Evolutionary conservation across 78 protist genomes (phyloP), one percentile per base, ranked within the genome.

Genomic region (Dictyostelium purpureum): DNA sequence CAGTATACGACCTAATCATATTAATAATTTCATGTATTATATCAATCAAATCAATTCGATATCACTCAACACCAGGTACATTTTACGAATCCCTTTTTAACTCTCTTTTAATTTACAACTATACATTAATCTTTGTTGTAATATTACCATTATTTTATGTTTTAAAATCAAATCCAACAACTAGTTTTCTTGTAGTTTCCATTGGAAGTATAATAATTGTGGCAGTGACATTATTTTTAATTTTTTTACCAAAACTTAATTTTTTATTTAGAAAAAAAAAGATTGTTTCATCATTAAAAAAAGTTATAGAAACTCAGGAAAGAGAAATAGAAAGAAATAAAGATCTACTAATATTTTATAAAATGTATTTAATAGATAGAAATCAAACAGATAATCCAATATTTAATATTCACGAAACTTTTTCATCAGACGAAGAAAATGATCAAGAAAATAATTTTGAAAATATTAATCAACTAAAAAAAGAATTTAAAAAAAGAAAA

Each of bases 1-100:
- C 40, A 2, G 10, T 71, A 1, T 83, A 83, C 31, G 49, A 56
- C 16, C 16, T 43, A 24, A 16, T 61, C 1, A 65, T 81, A 2
- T n/a, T 83, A 21, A 19, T 83, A 16, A 40, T 57, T 52, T 77
- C 79, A 18, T 83, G 90, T 56, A 56, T 69, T 31, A 51, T 83
- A 11, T 52, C 57, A 26, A 61, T 83, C 4, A 75, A 69, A 7
- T 69, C 75, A 56, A 42, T 47, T 42, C 69, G 45, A 19, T 83
- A 51, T 19, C 75, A 63, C 40, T 69, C 67, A 37, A 43, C 63
- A 16, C 90, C 90, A 40, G 90, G 90, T 21, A 83, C 90, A 14
- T 83, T 83, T 57, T 52, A 83, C 31, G 90, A 83, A 83, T 67
- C 88, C 5, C 24, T 38, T 18, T 79, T 59, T 35, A 79, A 59